Percentiles rank a stretch among this genome's conserved stretches.
Evolutionary conservation across 2,329 filamentous ascomycete genomes (phyloP).

Genomic region (Lasiodiplodia citricola): DNA sequence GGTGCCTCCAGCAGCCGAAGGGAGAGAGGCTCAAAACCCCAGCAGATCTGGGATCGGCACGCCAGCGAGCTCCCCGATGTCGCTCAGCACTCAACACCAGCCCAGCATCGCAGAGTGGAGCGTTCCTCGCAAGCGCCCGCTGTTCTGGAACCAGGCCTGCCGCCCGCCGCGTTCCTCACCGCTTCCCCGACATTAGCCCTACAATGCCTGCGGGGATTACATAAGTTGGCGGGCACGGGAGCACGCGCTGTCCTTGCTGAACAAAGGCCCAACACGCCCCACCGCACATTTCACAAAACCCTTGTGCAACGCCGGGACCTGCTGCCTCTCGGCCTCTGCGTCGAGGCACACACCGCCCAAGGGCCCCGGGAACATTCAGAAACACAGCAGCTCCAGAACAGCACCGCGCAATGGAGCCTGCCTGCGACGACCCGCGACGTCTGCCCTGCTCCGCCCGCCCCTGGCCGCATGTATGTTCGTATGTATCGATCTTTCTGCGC

Average conservation of each 20-base stretch:
- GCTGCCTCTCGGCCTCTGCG: slow-evolving; percentile 12
- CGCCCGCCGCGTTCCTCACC: slow-evolving; percentile 22
- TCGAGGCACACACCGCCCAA: slow-evolving; percentile 21
- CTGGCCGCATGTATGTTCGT: not conserved
- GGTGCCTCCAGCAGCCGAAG: not conserved
- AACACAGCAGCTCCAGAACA: slow-evolving; percentile 8
- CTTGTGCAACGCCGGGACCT: slow-evolving; percentile 13
- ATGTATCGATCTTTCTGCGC: not conserved
- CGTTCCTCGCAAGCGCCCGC: not conserved
- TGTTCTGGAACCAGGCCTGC: slow-evolving; percentile 11
- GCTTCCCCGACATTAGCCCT: slow-evolving; percentile 18
- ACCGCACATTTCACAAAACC: slow-evolving; percentile 22
- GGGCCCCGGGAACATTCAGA: not conserved
- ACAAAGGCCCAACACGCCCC: slow-evolving; percentile 15
- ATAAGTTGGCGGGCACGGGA: slow-evolving; percentile 18
- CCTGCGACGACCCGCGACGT: not conserved
- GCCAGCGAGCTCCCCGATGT: slow-evolving; percentile 14
- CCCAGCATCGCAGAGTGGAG: not conserved
- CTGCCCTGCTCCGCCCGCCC: slow-evolving; percentile 2
- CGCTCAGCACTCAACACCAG: slow-evolving; percentile 12
- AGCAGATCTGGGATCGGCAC: slow-evolving; percentile 4
- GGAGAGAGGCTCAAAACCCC: not conserved
- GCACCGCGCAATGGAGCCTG: not conserved
- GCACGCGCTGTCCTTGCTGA: slow-evolving; percentile 22
- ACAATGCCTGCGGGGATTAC: slow-evolving; percentile 12